phyloP scores from a whole-genome alignment of 208 protist genomes.

The Angomonas ambiguus region DNA sequence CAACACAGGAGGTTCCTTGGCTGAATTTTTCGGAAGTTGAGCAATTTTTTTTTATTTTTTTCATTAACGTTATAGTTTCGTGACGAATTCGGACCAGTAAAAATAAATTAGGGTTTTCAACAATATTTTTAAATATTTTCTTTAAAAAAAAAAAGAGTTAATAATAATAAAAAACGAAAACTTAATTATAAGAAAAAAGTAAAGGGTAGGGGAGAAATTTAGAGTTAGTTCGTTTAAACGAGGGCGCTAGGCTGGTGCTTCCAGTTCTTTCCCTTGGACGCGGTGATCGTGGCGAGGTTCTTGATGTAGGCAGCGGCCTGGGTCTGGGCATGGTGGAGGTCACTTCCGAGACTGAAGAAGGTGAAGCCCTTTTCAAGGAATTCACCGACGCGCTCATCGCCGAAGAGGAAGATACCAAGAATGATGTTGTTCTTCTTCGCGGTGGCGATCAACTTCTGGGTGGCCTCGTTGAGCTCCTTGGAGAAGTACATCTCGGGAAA shows the following conservation, averaged over 20 bases:
- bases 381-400: constrained; percentile 73
- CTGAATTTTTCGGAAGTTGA: no score
- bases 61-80: no score
- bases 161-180: constrained; percentile 6
- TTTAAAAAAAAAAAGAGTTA: constrained; percentile 6
- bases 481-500: constrained; percentile 84
- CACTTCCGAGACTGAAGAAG: constrained; percentile 77
- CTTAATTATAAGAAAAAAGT: constrained; percentile 2
- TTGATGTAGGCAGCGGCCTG: constrained; percentile 61
- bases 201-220: constrained; percentile 10
- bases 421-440: constrained; percentile 67
- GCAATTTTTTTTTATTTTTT: no score
- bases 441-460: constrained; percentile 58
- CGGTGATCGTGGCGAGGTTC: constrained; percentile 46
- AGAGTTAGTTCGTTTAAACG: constrained; percentile 28
- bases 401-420: constrained; percentile 73
- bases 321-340: constrained; percentile 73
- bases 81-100: no score
- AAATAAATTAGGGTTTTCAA: no score
- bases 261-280: constrained; percentile 54
- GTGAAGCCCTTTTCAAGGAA: constrained; percentile 80
- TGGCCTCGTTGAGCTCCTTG: constrained; percentile 57
- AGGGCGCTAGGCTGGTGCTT: constrained; percentile 60
- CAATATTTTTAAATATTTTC: neutral
- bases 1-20: no score